Base-by-base conservation (phyloP, 2,329 filamentous ascomycete species). In the Metarhizium brunneum region DNA sequence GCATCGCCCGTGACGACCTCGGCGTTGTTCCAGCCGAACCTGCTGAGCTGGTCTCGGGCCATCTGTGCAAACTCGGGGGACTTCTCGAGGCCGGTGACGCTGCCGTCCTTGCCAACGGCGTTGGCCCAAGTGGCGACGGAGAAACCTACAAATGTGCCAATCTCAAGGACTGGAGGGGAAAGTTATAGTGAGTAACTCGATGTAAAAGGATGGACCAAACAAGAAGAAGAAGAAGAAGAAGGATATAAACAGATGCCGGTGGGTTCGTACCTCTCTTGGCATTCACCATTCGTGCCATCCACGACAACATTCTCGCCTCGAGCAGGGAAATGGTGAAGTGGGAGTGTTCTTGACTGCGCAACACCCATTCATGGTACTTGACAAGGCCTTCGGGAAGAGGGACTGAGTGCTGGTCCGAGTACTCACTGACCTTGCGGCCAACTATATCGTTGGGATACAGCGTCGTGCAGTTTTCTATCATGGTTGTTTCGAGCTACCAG, bases 361-460 rank as follows among this genome's bases (percentile, higher is more conserved):
- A 20, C 6, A 60, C 58, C 32, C 52, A 45, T 14, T 50, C 40
- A 38, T 56, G 57, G 38, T 56, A 58, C 30, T 49, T 13, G 16
- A 47, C 36, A 4, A 59, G 36, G 7, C 35, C 29, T 4, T 42
- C 30, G 16, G 47, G 38, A 25, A 59, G 57, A 6, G 20, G 47
- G 8, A 54, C 36, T 7, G 55, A 58, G 47, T 55, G 51, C 10
- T 38, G n/a, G 49, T 56, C 48, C 16, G 56, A 43, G 49, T 60
- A 56, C 29, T 53, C 49, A 20, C 54, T 59, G 54, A 59, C 60
- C 42, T 52, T 54, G 3, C 6, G 35, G 53, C 51, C 54, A 25
- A 60, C 56, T 11, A 54, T 47, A n/a, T 54, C 42, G 40, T 56
- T 56, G 35, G 56, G 55, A 16, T 56, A 57, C 6, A 61, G 55